A percentile compares a stretch with the other conserved stretches of the same genome.
phyloP scores from a whole-genome alignment of 768 basidiomycete species.

The Brasilioporus rufonigricans region DNA sequence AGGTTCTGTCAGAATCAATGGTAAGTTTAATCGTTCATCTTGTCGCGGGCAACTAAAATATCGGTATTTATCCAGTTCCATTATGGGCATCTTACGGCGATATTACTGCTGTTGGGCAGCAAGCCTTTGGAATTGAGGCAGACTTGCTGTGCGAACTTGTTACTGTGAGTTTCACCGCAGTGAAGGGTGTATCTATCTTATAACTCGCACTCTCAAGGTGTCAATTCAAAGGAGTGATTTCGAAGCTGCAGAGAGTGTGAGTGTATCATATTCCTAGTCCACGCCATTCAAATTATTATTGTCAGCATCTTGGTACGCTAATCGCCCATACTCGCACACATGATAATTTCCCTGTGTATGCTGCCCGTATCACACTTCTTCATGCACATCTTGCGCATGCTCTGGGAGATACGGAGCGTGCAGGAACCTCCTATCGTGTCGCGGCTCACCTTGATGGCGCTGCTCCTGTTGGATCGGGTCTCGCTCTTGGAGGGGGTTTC shows the following conservation, averaged over 20 bases:
- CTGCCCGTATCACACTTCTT: slow-evolving; percentile 62
- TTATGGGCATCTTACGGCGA: slow-evolving; percentile 54
- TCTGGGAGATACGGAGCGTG: slow-evolving; percentile 49
- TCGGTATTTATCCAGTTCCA: slow-evolving; percentile 47
- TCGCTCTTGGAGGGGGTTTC: slow-evolving; percentile 33
- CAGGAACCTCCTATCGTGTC: slow-evolving; percentile 60
- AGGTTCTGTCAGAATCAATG: slow-evolving; percentile 10
- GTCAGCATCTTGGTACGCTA: slow-evolving; percentile 41
- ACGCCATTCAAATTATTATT: not conserved
- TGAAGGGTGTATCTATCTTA: not conserved
- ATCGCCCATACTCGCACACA: slow-evolving; percentile 63
- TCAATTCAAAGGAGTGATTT: slow-evolving; percentile 70
- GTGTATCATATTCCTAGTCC: slow-evolving; percentile 8
- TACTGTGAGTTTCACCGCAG: slow-evolving; percentile 38
- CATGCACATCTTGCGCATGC: slow-evolving; percentile 77
- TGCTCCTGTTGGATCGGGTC: slow-evolving; percentile 23
- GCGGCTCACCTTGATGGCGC: slow-evolving; percentile 50
- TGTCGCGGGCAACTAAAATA: not conserved
- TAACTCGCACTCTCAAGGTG: slow-evolving; percentile 38
- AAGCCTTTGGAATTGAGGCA: slow-evolving; percentile 62
- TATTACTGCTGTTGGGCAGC: slow-evolving; percentile 43
- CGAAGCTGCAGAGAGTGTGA: slow-evolving; percentile 55
- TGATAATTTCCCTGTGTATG: slow-evolving; percentile 52
- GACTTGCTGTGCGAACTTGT: slow-evolving; percentile 71
- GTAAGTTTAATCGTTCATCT: slow-evolving; percentile 3